Evolutionary conservation across 163 green algal genomes (phyloP), one percentile per base, ranked within the genome.

Genomic region (Volvox carteri): DNA sequence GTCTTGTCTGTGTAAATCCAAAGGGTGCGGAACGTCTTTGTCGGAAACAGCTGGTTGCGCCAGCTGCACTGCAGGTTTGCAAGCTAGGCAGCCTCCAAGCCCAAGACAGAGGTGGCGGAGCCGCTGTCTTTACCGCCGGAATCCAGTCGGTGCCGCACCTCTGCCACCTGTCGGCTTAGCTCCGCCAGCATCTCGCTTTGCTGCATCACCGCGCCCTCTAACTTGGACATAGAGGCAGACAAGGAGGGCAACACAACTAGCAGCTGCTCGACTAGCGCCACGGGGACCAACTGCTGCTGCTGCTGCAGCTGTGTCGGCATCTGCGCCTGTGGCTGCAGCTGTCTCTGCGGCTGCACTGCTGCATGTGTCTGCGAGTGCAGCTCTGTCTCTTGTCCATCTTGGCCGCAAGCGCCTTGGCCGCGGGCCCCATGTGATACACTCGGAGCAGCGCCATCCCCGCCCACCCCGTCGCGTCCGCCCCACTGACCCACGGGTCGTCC

Each of bases 91-190:
- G n/a, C n/a, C n/a, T n/a, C n/a, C n/a, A n/a, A n/a, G n/a, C n/a
- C n/a, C n/a, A n/a, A n/a, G n/a, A n/a, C n/a, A n/a, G n/a, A n/a
- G n/a, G n/a, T n/a, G n/a, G n/a, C n/a, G n/a, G n/a, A n/a, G n/a
- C n/a, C n/a, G n/a, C n/a, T n/a, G n/a, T n/a, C n/a, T n/a, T n/a
- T n/a, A n/a, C n/a, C 60, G 60, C 23, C 30, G 16, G 7, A 16
- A 4, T 86, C 79, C n/a, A 78, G 0, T n/a, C 44, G n/a, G 1
- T 44, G 28, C 44, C 78, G 65, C 81, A 87, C 25, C 50, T 74
- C 83, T 25, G 68, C 83, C 48, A 88, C 11, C 35, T 81, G 83
- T 4, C 28, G 68, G 1, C 48, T 11, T 35, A 88, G 25, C 67
- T 25, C 8, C 50, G 23, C 44, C 68, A 81, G 50, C 67, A 58